Evolutionary conservation across 352 stramenopile species (phyloP).

Genomic region (Globisporangium camurandrum): DNA sequence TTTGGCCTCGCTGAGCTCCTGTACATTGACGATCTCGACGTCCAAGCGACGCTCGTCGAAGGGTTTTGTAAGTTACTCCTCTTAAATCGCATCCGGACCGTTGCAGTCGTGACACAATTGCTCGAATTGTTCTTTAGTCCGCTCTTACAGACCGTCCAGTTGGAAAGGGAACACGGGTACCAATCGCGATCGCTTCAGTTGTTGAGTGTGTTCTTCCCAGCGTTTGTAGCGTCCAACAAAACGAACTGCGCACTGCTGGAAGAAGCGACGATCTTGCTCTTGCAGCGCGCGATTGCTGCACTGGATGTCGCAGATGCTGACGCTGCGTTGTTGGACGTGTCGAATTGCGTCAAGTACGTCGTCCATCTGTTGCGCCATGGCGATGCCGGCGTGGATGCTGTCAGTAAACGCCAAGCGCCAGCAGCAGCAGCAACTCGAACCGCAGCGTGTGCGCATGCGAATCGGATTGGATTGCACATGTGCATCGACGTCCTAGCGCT

Average conservation of each 20-base stretch:
- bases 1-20: slow-evolving; percentile 47
- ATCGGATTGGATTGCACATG: slow-evolving; percentile 62
- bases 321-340: slow-evolving; percentile 30
- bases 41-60: slow-evolving; percentile 70
- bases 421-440: slow-evolving; percentile 9
- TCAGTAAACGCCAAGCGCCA: too few relatives aligned
- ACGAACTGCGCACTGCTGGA: slow-evolving; percentile 56
- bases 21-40: slow-evolving; percentile 49
- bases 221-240: slow-evolving; percentile 43
- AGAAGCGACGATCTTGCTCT: slow-evolving; percentile 51
- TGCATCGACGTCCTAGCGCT: slow-evolving; percentile 62
- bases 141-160: slow-evolving; percentile 44
- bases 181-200: slow-evolving; percentile 62
- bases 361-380: slow-evolving; percentile 48
- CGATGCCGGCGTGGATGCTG: slow-evolving; percentile 17
- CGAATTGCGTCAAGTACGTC: slow-evolving; percentile 49
- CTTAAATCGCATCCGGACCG: slow-evolving; percentile 58
- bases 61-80: slow-evolving; percentile 73
- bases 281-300: slow-evolving; percentile 61
- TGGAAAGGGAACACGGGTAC: slow-evolving; percentile 42
- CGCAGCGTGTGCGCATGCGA: slow-evolving; percentile 55
- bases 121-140: slow-evolving; percentile 73
- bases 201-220: slow-evolving; percentile 69
- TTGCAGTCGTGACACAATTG: slow-evolving; percentile 49
- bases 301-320: too few relatives aligned